Evolutionary conservation across 371 early-diverging fungal species (phyloP).

Genomic region (Saksenaea oblongispora): DNA sequence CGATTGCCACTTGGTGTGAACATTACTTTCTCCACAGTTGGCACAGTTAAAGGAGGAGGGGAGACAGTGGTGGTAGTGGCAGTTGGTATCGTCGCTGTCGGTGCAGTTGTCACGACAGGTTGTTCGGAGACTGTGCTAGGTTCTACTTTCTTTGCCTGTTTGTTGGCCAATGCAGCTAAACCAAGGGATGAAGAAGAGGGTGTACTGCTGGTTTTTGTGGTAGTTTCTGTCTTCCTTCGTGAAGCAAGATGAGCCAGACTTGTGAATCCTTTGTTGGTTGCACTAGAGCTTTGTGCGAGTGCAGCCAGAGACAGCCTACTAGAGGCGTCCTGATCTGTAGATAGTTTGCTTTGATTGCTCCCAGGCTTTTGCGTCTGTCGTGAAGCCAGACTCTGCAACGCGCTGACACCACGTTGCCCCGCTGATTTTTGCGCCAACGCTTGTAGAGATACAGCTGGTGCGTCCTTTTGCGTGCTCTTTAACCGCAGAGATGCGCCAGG

Average conservation of each 20-base stretch:
- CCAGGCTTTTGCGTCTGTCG: constrained; percentile 19
- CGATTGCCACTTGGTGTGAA: constrained; percentile 8
- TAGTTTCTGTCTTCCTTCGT: not conserved
- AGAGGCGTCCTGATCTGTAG: constrained; percentile 7
- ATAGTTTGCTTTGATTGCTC: not conserved
- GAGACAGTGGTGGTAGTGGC: not conserved
- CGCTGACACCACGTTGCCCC: constrained; percentile 6
- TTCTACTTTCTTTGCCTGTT: not conserved
- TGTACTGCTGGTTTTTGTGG: not conserved
- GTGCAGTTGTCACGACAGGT: not conserved
- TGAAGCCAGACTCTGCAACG: constrained; percentile 18
- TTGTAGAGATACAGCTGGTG: not conserved
- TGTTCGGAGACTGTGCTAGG: not conserved
- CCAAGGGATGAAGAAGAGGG: not conserved
- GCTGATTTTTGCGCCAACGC: constrained; percentile 25
- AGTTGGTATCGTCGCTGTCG: not conserved
- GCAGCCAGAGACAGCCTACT: constrained; percentile 24
- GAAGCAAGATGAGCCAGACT: constrained; percentile 26
- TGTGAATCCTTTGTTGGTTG: constrained; percentile 5
- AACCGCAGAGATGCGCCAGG: not conserved
- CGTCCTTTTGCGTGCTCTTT: not conserved
- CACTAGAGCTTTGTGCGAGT: constrained; percentile 29
- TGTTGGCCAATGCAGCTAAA: not conserved
- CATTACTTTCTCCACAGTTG: not conserved
- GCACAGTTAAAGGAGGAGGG: not conserved